phyloP scores from a whole-genome alignment of 306 rosid genomes.

The Glycine tomentella region DNA sequence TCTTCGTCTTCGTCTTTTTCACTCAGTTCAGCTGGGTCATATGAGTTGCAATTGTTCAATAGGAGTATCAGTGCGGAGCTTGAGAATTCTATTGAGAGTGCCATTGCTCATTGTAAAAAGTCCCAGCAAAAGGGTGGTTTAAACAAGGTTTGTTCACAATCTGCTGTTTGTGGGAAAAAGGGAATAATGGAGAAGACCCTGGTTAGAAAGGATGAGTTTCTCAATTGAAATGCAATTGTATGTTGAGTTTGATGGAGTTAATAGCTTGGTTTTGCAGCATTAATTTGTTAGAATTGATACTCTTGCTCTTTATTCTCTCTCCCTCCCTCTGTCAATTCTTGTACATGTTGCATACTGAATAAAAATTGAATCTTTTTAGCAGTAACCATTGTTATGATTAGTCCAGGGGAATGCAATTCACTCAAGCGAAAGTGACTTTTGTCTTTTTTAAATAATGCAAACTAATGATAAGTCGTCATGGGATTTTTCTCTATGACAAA shows the following conservation, averaged over 20 bases:
- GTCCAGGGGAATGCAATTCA: slow-evolving; percentile 33
- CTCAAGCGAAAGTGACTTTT: slow-evolving; percentile 31
- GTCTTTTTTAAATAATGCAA: slow-evolving; percentile 24
- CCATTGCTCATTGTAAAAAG: slow-evolving; percentile 78
- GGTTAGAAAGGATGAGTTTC: background rate
- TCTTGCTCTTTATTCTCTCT: background rate
- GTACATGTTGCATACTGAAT: slow-evolving; percentile 25
- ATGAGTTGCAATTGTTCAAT: slow-evolving; percentile 37
- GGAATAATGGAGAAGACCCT: slow-evolving; percentile 14
- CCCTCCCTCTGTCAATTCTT: background rate
- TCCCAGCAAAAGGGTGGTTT: slow-evolving; percentile 50
- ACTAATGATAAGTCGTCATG: slow-evolving; percentile 28
- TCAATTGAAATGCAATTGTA: slow-evolving; percentile 24
- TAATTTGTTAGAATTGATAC: background rate
- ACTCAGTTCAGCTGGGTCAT: slow-evolving; percentile 51
- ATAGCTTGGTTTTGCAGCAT: slow-evolving; percentile 5
- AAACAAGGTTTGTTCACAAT: slow-evolving; percentile 45
- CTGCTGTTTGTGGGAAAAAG: slow-evolving; percentile 47
- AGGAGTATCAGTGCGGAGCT: slow-evolving; percentile 59
- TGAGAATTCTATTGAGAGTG: slow-evolving; percentile 74
- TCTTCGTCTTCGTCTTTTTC: slow-evolving; percentile 78
- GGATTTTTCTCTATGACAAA: slow-evolving; percentile 18
- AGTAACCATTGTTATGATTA: slow-evolving; percentile 22
- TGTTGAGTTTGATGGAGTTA: background rate
- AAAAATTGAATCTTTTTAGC: slow-evolving; percentile 21